phyloP scores from a whole-genome alignment of 2,329 filamentous ascomycete genomes.

The Tympanopsis confertula region DNA sequence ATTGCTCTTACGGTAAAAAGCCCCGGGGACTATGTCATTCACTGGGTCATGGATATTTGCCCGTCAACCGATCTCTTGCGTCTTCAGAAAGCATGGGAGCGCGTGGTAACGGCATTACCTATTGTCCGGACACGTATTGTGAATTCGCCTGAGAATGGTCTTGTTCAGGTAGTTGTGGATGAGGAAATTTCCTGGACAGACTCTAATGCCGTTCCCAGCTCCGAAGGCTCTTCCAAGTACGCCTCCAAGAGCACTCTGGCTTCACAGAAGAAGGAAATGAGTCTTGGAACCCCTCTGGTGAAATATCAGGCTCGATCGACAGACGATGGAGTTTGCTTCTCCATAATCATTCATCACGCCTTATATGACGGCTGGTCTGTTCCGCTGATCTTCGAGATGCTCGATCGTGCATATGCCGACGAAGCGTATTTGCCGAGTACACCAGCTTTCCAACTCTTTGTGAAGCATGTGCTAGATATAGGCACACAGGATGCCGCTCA shows the following conservation, averaged over 20 bases:
- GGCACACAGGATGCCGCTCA: no score
- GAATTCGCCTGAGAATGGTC: conserved; percentile 27
- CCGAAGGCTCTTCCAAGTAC: conserved; percentile 25
- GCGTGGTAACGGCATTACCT: conserved; percentile 7
- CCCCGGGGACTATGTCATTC: not conserved
- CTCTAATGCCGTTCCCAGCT: conserved; percentile 12
- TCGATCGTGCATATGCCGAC: no score
- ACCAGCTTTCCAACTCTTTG: no score
- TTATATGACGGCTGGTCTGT: conserved; percentile 46
- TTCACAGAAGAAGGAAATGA: conserved; percentile 25
- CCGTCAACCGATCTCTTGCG: not conserved
- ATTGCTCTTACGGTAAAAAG: not conserved
- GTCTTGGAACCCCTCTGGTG: conserved; percentile 31
- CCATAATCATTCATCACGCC: conserved; percentile 41
- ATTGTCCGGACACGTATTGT: conserved; percentile 37
- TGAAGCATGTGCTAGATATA: no score
- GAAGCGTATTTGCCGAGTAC: no score
- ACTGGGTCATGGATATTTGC: not conserved
- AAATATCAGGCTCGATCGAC: conserved; percentile 31
- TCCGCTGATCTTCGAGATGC: conserved; percentile 34
- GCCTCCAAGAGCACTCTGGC: no score
- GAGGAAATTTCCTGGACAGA: conserved; percentile 20
- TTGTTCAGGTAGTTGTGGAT: conserved; percentile 33
- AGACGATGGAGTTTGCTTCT: conserved; percentile 12
- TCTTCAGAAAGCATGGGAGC: not conserved